Conservation (phyloP, 1,284 basidiomycete genomes). For the Tilletia horrida region DNA sequence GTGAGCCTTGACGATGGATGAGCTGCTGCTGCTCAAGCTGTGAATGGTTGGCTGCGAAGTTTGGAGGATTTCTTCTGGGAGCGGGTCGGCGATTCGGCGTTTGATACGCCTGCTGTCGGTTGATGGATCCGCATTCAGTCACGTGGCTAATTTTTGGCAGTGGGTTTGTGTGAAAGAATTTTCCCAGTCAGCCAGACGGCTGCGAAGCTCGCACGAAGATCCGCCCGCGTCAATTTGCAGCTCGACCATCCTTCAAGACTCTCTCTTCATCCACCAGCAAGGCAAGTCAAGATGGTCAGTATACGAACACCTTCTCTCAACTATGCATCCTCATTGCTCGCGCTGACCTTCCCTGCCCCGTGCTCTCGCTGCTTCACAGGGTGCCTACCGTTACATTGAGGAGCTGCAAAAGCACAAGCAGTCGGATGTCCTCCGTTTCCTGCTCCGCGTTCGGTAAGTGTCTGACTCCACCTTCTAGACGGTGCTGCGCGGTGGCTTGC, state of each 20-base stretch:
- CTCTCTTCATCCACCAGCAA: too few species aligned
- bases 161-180: too few species aligned
- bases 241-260: too few species aligned
- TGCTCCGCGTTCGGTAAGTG: conserved; percentile 86
- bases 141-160: too few species aligned
- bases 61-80: conserved; percentile 7
- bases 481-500: background rate
- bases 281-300: too few species aligned
- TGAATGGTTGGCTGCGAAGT: background rate
- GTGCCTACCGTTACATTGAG: conserved; percentile 91
- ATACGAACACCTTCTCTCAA: too few species aligned
- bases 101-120: too few species aligned
- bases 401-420: conserved; percentile 76
- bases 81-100: too few species aligned
- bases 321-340: background rate
- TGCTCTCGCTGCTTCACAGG: conserved; percentile 37
- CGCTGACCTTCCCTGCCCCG: background rate
- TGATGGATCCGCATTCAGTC: too few species aligned
- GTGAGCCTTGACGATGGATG: conserved; percentile 13
- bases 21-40: background rate
- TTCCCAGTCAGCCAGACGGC: too few species aligned
- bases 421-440: conserved; percentile 95
- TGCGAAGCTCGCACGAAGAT: too few species aligned
- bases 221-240: background rate
- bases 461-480: background rate